A percentile compares a stretch with the other conserved stretches of the same genome.
Conservation (phyloP, 2,329 filamentous ascomycete genomes). For the Verticillium nubilum region DNA sequence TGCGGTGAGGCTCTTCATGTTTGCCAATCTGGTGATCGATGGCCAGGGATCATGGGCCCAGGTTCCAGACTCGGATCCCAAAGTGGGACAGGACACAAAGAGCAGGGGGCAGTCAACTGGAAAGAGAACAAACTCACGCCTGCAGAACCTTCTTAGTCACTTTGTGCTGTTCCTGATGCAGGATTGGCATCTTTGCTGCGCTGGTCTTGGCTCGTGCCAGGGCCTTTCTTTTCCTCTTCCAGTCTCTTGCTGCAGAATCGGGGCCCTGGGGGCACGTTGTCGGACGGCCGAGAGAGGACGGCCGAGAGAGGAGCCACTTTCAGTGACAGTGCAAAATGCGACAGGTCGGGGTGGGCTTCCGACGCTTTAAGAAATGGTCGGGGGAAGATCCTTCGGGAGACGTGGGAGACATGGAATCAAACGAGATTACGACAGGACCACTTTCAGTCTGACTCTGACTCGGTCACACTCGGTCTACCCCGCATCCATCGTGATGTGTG, state of each 20-base stretch:
- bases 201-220: not conserved
- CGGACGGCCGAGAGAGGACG: not conserved
- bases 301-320: not conserved
- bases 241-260: not conserved
- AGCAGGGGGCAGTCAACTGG: not conserved
- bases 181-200: not conserved
- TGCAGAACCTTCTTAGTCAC: constrained; percentile 13
- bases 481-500: not conserved
- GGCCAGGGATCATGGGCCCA: not conserved
- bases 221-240: no score
- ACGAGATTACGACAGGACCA: not conserved
- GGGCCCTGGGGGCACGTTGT: not conserved
- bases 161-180: constrained; percentile 11
- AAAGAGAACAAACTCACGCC: constrained; percentile 7
- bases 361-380: not conserved
- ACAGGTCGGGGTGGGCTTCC: not conserved
- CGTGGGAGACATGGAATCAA: not conserved
- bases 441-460: not conserved
- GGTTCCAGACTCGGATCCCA: not conserved
- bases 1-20: no score
- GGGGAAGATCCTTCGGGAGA: not conserved
- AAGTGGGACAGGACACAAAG: not conserved
- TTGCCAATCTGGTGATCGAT: not conserved
- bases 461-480: not conserved
- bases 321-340: not conserved